Percentiles rank a stretch among this genome's conserved stretches.
Conservation (phyloP, 1,284 basidiomycete species). For the Pulveroboletus sp. region DNA sequence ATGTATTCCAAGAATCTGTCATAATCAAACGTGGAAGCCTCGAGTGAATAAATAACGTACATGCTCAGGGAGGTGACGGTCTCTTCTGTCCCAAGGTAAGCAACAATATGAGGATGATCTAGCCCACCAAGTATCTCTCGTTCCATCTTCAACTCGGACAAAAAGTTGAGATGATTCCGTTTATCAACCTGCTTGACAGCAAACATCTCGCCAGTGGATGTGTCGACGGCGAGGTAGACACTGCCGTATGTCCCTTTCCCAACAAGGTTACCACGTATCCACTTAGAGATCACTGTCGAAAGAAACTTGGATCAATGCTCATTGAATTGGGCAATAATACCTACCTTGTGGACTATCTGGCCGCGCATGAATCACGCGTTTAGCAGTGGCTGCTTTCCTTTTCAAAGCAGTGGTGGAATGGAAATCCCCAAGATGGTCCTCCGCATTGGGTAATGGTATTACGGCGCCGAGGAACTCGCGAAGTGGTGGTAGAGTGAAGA, state of each 20-base stretch:
- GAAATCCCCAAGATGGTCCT: too few species aligned
- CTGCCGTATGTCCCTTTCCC: conserved; percentile 94
- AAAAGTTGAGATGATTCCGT: conserved; percentile 82
- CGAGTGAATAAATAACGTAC: conserved; percentile 46
- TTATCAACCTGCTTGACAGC: conserved; percentile 98
- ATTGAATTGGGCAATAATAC: too few species aligned
- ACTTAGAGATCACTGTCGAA: conserved; percentile 83
- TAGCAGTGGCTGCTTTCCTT: not conserved
- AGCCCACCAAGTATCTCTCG: conserved; percentile 92
- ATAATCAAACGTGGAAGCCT: conserved; percentile 5
- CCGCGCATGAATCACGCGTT: not conserved
- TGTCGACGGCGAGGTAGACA: conserved; percentile 93
- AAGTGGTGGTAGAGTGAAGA: not conserved
- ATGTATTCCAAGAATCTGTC: conserved; percentile 94
- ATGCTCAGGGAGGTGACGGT: conserved; percentile 87
- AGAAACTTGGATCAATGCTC: conserved; percentile 16
- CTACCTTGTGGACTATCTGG: too few species aligned
- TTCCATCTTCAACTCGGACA: conserved; percentile 88
- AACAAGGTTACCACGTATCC: conserved; percentile 94
- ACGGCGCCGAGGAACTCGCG: not conserved
- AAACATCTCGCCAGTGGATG: conserved; percentile 95
- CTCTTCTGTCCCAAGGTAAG: conserved; percentile 94
- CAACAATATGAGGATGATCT: conserved; percentile 94
- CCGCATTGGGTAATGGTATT: not conserved
- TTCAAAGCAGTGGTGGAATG: not conserved